A percentile compares a stretch with the other conserved stretches of the same genome.
These are phyloP conservation scores for Penicillium sp. DNA, from an alignment of 2,329 filamentous ascomycete genomes.

Conservation along the genomic window DNA sequence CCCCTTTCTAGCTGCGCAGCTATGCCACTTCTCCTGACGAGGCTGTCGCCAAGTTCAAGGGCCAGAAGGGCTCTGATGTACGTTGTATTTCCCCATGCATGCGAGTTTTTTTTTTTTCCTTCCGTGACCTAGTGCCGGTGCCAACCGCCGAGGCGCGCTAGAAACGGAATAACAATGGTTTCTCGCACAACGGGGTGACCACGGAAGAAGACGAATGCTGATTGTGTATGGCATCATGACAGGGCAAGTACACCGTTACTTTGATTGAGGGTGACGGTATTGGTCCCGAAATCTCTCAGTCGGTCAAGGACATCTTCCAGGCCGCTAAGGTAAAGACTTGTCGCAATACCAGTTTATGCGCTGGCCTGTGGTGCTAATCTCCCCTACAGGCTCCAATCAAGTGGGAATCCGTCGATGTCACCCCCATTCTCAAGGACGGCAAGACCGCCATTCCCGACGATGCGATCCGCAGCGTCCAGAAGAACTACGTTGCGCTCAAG, in stretches of 20 bases:
- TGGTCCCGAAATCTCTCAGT: constrained; percentile 93
- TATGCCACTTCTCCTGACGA: constrained; percentile 50
- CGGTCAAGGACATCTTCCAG: constrained; percentile 97
- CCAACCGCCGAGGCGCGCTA: constrained; percentile 15
- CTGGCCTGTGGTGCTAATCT: constrained; percentile 24
- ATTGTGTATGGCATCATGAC: constrained; percentile 13
- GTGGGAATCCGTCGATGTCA: constrained; percentile 97
- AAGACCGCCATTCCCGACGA: constrained; percentile 91
- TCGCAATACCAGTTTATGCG: constrained; percentile 1
- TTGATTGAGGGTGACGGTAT: constrained; percentile 99
- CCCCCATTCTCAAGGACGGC: constrained; percentile 86
- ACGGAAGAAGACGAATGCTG: constrained; percentile 5
- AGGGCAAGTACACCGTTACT: constrained; percentile 94
- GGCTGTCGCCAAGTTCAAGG: constrained; percentile 87
- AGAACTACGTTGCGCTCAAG: constrained; percentile 97
- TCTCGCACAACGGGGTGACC: constrained; percentile 3
- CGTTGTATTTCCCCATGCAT: constrained; percentile 36
- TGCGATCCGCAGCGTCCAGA: constrained; percentile 86
- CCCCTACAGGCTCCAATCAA: constrained; percentile 70
- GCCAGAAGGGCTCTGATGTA: constrained; percentile 82
- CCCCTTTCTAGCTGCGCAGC: constrained; percentile 53
- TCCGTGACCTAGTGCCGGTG: constrained; percentile 16
- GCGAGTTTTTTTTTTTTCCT: constrained; percentile 18
- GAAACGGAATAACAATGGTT: background rate
- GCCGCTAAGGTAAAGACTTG: constrained; percentile 68